Base-by-base conservation (phyloP, 345 rosid genomes). In the Hirschfeldia incana region DNA sequence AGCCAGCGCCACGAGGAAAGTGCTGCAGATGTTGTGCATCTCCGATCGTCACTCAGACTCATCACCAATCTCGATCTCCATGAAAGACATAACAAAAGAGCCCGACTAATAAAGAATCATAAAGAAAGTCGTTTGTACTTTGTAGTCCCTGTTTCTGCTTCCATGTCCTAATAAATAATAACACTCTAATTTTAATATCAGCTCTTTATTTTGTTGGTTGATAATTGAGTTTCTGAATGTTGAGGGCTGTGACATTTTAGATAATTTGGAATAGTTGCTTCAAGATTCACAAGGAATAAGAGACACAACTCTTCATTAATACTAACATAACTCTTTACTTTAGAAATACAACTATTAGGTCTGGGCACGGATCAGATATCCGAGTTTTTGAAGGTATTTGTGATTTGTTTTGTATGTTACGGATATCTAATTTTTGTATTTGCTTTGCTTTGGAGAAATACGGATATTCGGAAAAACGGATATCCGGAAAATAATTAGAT, bases 1-100 rank as follows among this genome's bases (percentile, higher is more conserved):
- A 60, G 53, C 77, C 78, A 73, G 69, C 74, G 2, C 73, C 69
- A 1, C 36, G 11, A 73, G 74, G 73, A 59, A n/a, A 37, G 10
- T 73, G 82, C 82, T 78, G 82, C 64, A 73, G 51, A 67, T 78
- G 82, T 67, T 78, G 82, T 73, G 68, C 82, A 58, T 73, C 82
- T 21, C 64, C 78, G 32, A 78, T 73, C 12, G 39, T 30, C 73
- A 67, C 26, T 32, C 61, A 78, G 44, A 21, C 72, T 65, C 72
- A 78, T 44, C 80, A 27, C 28, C 49, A 32, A 60, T 66, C 73
- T 67, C 77, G 67, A 33, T 67, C 73, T 44, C 82, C 77, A 67
- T 73, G 73, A 78, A 36, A 29, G 36, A 63, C 11, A 70, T 4
- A 15, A 58, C 5, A 9, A 58, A 26, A 21, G 39, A 70, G 65